Conservation (phyloP, 2,329 filamentous ascomycete genomes). For the Myriosclerotinia duriaeana region DNA sequence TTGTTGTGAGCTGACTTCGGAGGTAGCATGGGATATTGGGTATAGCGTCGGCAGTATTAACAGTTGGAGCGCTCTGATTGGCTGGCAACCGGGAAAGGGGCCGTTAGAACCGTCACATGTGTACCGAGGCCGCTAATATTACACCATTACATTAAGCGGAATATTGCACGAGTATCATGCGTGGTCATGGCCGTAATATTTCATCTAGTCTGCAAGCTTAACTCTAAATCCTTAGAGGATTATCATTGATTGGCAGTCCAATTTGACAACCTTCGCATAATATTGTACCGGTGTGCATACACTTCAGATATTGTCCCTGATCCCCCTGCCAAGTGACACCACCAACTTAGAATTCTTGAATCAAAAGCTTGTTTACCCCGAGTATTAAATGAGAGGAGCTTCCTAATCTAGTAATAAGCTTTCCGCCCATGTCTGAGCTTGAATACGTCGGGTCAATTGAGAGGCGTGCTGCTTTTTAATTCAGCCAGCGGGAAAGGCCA, state of each 20-base stretch:
- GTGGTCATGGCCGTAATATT: neutral
- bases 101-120: neutral
- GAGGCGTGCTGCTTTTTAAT: neutral
- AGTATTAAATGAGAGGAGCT: neutral
- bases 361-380: neutral
- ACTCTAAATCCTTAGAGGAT: neutral
- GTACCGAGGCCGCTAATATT: constrained; percentile 16
- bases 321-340: constrained; percentile 9
- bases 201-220: neutral
- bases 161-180: constrained; percentile 3
- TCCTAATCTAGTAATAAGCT: neutral
- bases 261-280: neutral
- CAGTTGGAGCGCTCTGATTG: neutral
- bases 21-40: constrained; percentile 3
- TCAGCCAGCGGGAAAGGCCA: neutral
- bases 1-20: constrained; percentile 1
- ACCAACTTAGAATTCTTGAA: neutral
- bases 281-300: neutral
- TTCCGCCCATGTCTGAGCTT: neutral
- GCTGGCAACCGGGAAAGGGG: neutral
- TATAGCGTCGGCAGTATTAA: constrained; percentile 4
- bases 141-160: constrained; percentile 6
- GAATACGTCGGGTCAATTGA: neutral
- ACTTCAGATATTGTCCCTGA: neutral
- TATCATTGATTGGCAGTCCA: neutral